These are phyloP conservation scores for Coemansia umbellata DNA, from an alignment of 192 early-diverging fungal genomes.

Conservation along the genomic window DNA sequence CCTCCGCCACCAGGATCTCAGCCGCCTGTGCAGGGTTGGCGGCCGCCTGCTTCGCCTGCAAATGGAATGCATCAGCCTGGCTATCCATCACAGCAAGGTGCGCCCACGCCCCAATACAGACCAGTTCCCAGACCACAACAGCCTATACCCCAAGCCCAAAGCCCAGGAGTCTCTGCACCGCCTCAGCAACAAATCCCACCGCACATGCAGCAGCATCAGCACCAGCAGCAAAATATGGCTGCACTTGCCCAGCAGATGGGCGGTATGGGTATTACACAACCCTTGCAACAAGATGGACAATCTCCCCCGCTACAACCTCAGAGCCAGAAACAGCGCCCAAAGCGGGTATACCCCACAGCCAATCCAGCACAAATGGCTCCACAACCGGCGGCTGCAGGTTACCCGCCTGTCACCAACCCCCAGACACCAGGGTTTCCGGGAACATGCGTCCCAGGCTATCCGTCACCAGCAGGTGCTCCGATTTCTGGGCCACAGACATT, in stretches of 20 bases:
- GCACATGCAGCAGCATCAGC: constrained; percentile 21
- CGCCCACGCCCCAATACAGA: constrained; percentile 13
- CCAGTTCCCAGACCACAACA: constrained; percentile 9
- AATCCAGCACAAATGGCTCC: constrained; percentile 5
- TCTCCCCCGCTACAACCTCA: constrained; percentile 19
- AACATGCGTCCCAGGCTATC: constrained; percentile 18
- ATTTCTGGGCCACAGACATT: constrained; percentile 36
- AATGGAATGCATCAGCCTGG: constrained; percentile 25
- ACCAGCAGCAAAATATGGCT: constrained; percentile 13
- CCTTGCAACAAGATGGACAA: constrained; percentile 21
- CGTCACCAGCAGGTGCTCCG: constrained; percentile 16
- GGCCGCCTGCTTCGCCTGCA: constrained; percentile 21
- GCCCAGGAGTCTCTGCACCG: background rate
- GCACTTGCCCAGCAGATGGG: constrained; percentile 36
- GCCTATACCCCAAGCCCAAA: constrained; percentile 12
- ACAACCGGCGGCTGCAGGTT: constrained; percentile 12
- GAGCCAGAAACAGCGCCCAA: constrained; percentile 28
- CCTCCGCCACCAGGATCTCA: constrained; percentile 24
- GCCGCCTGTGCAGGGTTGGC: constrained; percentile 27
- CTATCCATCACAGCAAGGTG: constrained; percentile 31
- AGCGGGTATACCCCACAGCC: constrained; percentile 21
- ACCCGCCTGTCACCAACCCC: constrained; percentile 8
- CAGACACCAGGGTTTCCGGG: constrained; percentile 27
- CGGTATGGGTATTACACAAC: constrained; percentile 34
- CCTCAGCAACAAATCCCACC: constrained; percentile 3